A percentile compares a stretch with the other conserved stretches of the same genome.
phyloP scores from a whole-genome alignment of 345 rosid species.

The Populus pruinosa region DNA sequence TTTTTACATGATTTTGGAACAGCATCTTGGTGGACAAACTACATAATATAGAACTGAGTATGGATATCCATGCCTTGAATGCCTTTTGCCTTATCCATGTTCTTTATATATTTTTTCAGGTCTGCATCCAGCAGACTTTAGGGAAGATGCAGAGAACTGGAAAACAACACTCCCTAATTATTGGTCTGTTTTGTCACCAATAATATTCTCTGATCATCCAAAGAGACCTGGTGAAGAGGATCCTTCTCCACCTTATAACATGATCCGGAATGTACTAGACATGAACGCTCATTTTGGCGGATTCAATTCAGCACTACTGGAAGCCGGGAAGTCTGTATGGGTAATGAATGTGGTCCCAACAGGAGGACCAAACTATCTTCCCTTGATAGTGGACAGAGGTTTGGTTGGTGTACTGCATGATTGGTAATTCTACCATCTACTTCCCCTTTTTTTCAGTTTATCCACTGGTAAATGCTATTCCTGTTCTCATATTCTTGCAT shows the following conservation, averaged over 20 bases:
- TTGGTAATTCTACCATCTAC: slow-evolving; percentile 52
- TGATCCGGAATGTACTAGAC: slow-evolving; percentile 91
- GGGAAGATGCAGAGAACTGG: slow-evolving; percentile 65
- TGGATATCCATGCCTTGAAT: not conserved
- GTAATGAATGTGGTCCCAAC: slow-evolving; percentile 98
- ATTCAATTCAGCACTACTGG: slow-evolving; percentile 75
- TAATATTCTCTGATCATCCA: slow-evolving; percentile 99
- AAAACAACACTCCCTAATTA: slow-evolving; percentile 55
- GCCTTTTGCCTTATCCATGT: not conserved
- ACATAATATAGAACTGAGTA: not conserved
- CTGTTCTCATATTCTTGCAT: not conserved
- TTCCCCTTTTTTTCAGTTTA: not conserved
- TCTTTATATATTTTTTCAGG: slow-evolving; percentile 40
- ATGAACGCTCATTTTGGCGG: slow-evolving; percentile 97
- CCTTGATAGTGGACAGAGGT: slow-evolving; percentile 88
- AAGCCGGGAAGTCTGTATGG: slow-evolving; percentile 84
- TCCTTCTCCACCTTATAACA: slow-evolving; percentile 95
- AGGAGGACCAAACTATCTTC: slow-evolving; percentile 74
- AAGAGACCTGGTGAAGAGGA: slow-evolving; percentile 99
- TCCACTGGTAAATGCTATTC: not conserved
- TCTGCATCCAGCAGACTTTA: slow-evolving; percentile 55
- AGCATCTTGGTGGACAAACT: not conserved
- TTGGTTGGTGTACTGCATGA: slow-evolving; percentile 87
- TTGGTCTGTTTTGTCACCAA: slow-evolving; percentile 95
- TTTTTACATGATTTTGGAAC: not conserved